Evolutionary conservation across 352 stramenopile genomes (phyloP).

Genomic region (Globisporangium recalcitrans): DNA sequence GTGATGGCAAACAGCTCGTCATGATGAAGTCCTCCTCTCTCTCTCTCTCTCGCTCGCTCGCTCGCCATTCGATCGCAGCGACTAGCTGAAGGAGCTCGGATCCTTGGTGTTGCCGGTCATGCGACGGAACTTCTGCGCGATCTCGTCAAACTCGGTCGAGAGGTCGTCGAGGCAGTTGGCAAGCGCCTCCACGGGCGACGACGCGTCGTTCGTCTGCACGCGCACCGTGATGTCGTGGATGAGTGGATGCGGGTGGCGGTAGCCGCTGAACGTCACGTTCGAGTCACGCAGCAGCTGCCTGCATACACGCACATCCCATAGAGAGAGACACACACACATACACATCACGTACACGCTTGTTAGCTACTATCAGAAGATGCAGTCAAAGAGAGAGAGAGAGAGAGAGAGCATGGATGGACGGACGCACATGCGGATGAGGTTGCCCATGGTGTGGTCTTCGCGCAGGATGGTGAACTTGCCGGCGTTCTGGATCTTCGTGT

Average conservation of each 20-base stretch:
- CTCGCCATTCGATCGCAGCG: not conserved
- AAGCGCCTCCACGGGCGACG: constrained; percentile 73
- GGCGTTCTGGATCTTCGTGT: constrained; percentile 97
- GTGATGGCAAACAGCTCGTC: not conserved
- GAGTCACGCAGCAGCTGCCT: constrained; percentile 86
- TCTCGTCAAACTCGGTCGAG: constrained; percentile 84
- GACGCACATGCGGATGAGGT: constrained; percentile 95
- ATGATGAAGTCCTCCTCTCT: not conserved
- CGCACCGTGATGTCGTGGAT: constrained; percentile 95
- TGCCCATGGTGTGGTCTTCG: constrained; percentile 98
- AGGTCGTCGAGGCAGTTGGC: constrained; percentile 82
- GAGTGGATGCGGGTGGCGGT: constrained; percentile 95
- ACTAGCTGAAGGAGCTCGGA: constrained; percentile 77
- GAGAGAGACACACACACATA: not conserved
- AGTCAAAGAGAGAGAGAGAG: not conserved
- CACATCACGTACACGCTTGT: not conserved
- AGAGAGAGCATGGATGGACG: no score
- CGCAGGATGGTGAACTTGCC: constrained; percentile 97
- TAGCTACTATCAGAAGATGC: not conserved
- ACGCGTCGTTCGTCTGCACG: constrained; percentile 89
- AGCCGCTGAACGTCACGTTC: constrained; percentile 92
- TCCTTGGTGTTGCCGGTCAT: constrained; percentile 82
- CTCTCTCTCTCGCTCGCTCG: not conserved
- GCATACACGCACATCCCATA: not conserved
- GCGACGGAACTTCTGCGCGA: constrained; percentile 79